Evolutionary conservation across 441 rosid species (phyloP).

Genomic region (Pelargonium fulgidum): DNA sequence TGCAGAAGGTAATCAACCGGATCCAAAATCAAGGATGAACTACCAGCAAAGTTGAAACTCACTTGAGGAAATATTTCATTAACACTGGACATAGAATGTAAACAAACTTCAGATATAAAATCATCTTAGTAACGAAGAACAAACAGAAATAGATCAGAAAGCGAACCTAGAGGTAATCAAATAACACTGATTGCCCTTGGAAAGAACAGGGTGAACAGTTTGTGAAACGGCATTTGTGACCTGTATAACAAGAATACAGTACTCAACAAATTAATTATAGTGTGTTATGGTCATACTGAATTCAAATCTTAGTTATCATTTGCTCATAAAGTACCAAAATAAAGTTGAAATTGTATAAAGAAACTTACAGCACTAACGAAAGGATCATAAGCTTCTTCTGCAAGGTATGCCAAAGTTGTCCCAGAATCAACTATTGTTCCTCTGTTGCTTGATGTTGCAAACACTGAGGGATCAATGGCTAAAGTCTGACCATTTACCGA

Average conservation of each 20-base stretch:
- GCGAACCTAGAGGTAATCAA: slow-evolving; percentile 53
- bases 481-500: slow-evolving; percentile 62
- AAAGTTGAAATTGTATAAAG: too few relatives aligned
- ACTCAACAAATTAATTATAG: not conserved
- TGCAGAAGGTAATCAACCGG: slow-evolving; percentile 82
- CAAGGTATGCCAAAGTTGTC: slow-evolving; percentile 89
- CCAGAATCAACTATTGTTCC: slow-evolving; percentile 96
- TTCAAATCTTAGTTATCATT: not conserved
- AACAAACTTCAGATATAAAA: slow-evolving; percentile 1
- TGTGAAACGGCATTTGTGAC: slow-evolving; percentile 47
- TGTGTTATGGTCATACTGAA: not conserved
- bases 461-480: slow-evolving; percentile 59
- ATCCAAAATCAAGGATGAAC: slow-evolving; percentile 60
- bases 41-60: slow-evolving; percentile 77
- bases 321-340: too few relatives aligned
- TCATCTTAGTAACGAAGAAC: not conserved
- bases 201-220: slow-evolving; percentile 44
- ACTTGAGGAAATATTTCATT: slow-evolving; percentile 69
- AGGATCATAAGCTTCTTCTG: slow-evolving; percentile 66
- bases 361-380: slow-evolving; percentile 67
- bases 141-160: slow-evolving; percentile 12
- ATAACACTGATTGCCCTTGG: slow-evolving; percentile 62
- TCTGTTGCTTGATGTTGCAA: slow-evolving; percentile 56
- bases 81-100: slow-evolving; percentile 38
- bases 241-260: slow-evolving; percentile 25